Evolutionary conservation across 768 basidiomycete genomes (phyloP).

Genomic region (Boletus patriciae): DNA sequence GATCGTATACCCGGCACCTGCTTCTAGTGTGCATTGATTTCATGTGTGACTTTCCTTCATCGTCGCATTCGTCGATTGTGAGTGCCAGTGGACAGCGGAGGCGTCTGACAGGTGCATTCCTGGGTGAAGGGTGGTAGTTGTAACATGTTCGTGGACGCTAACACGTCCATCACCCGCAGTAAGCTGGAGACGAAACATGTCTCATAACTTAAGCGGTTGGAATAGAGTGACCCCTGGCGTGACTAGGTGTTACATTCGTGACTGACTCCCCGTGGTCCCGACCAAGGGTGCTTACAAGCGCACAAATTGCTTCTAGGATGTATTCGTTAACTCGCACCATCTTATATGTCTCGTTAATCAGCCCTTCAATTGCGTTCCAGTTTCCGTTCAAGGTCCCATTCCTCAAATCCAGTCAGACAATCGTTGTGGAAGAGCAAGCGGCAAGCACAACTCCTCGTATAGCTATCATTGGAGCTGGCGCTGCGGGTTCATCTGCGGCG

Average conservation of each 20-base stretch:
- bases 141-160: conserved; percentile 42
- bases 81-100: conserved; percentile 52
- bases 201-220: conserved; percentile 12
- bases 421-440: conserved; percentile 18
- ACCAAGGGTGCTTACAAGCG: not conserved
- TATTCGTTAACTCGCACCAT: conserved; percentile 14
- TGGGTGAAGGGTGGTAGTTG: conserved; percentile 11
- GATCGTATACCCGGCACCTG: conserved; percentile 62
- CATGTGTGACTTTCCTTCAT: conserved; percentile 28
- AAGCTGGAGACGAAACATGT: conserved; percentile 40
- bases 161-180: conserved; percentile 45
- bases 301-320: conserved; percentile 11
- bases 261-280: not conserved
- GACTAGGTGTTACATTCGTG: not conserved
- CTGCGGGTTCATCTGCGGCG: conserved; percentile 80
- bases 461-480: conserved; percentile 90
- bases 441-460: conserved; percentile 48
- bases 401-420: conserved; percentile 40
- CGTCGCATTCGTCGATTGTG: conserved; percentile 37
- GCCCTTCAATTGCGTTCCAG: conserved; percentile 36
- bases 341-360: conserved; percentile 23
- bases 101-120: conserved; percentile 29
- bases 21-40: conserved; percentile 43
- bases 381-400: conserved; percentile 60
- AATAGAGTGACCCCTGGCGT: not conserved